A percentile compares a stretch with the other conserved stretches of the same genome.
Conservation (phyloP, 2,329 filamentous ascomycete species). For the Didymella segeticola region DNA sequence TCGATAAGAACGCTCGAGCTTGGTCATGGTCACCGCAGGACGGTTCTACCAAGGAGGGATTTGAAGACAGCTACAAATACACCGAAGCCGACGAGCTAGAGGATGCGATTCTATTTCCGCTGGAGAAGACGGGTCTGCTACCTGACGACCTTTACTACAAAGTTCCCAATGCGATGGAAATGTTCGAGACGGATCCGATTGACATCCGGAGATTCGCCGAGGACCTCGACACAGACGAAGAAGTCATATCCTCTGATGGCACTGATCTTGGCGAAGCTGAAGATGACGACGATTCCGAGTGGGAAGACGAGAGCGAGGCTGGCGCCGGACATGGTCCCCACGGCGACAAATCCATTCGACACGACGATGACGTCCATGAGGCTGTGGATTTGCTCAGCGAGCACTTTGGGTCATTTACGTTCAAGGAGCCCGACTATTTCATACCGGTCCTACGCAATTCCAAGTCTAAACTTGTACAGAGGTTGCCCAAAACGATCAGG, state of each 20-base stretch:
- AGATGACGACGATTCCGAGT: constrained; percentile 9
- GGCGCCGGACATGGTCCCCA: constrained; percentile 8
- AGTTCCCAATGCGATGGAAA: constrained; percentile 30
- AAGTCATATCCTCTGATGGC: constrained; percentile 15
- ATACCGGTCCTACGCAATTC: constrained; percentile 21
- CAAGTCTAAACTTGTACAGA: neutral
- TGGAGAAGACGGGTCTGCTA: constrained; percentile 35
- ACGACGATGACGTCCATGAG: constrained; percentile 15
- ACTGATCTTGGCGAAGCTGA: constrained; percentile 19
- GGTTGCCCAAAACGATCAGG: constrained; percentile 20
- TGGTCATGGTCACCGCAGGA: constrained; percentile 14
- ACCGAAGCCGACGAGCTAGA: constrained; percentile 52
- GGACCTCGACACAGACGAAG: constrained; percentile 30
- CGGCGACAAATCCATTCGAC: constrained; percentile 10
- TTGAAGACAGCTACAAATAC: constrained; percentile 40
- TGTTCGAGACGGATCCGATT: constrained; percentile 25
- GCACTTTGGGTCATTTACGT: constrained; percentile 9
- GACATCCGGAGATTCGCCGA: constrained; percentile 24
- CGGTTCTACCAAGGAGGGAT: constrained; percentile 20
- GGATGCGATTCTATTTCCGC: constrained; percentile 52
- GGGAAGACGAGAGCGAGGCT: constrained; percentile 18
- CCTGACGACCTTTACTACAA: constrained; percentile 27
- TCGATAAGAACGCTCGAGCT: constrained; percentile 27
- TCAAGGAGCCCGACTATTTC: constrained; percentile 21
- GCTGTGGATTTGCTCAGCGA: constrained; percentile 15